Conservation (phyloP, 2,329 filamentous ascomycete genomes). For the Ceratocystis harringtonii region DNA sequence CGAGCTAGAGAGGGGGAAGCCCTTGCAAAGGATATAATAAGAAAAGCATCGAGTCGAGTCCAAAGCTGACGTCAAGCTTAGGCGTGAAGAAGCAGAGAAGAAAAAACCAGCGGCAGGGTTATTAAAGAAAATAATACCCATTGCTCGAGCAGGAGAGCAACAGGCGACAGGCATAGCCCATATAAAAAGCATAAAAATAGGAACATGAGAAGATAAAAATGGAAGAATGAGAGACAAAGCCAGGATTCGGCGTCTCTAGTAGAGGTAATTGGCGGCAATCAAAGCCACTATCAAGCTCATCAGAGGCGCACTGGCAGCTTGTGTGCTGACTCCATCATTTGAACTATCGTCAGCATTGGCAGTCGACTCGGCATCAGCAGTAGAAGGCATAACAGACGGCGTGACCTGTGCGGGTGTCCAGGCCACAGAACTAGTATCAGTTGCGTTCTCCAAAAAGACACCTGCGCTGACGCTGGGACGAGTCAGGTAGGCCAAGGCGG, state of each 20-base stretch:
- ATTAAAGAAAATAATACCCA: constrained; percentile 7
- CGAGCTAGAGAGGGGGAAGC: background rate
- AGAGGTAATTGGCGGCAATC: constrained; percentile 36
- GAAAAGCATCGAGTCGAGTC: constrained; percentile 11
- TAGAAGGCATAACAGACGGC: constrained; percentile 10
- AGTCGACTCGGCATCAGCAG: background rate
- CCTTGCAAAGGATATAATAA: constrained; percentile 3
- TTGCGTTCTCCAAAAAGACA: constrained; percentile 41
- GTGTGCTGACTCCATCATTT: constrained; percentile 31
- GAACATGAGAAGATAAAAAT: constrained; percentile 15
- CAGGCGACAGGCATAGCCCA: background rate
- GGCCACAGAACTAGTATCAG: constrained; percentile 19
- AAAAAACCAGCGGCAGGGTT: constrained; percentile 1
- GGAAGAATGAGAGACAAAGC: constrained; percentile 4
- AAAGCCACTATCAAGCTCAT: constrained; percentile 42
- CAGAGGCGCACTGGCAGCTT: constrained; percentile 36
- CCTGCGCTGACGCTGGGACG: constrained; percentile 27
- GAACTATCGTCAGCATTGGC: background rate
- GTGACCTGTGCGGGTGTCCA: background rate
- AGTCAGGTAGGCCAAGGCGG: constrained; percentile 18
- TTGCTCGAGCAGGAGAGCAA: background rate
- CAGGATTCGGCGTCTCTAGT: constrained; percentile 23
- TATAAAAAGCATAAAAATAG: background rate
- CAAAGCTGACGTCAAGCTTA: constrained; percentile 19
- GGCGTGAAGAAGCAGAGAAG: background rate